These are phyloP conservation scores for Porphyra umbilicalis DNA, from an alignment of 31 red algal species.

Conservation along the genomic window DNA sequence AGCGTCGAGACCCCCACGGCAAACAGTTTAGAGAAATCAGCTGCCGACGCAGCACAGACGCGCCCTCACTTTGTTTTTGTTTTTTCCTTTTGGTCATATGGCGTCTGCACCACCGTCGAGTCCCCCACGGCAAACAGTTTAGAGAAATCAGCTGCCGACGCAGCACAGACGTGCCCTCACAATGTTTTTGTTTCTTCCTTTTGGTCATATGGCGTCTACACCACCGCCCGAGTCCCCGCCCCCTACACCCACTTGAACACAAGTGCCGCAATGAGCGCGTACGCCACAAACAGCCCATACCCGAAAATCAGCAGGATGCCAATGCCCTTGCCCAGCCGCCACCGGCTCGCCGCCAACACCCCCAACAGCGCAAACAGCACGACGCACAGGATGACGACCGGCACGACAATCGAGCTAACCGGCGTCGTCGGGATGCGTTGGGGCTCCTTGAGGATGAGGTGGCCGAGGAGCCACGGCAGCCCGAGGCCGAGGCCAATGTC, in stretches of 20 bases:
- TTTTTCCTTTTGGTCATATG: no score
- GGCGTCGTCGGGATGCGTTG: constrained; percentile 40
- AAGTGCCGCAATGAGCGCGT: constrained; percentile 45
- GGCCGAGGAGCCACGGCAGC: constrained; percentile 72
- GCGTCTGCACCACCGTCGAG: no score
- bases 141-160: no score
- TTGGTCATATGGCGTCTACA: no score
- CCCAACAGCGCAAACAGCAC: constrained; percentile 36
- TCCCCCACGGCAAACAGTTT: no score
- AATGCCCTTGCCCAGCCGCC: constrained; percentile 44
- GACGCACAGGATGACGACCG: constrained; percentile 63
- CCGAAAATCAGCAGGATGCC: constrained; percentile 48
- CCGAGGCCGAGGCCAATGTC: constrained; percentile 73
- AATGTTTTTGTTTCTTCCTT: no score
- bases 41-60: no score
- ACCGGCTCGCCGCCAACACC: constrained; percentile 34
- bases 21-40: no score
- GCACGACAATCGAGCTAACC: constrained; percentile 46
- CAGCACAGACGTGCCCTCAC: no score
- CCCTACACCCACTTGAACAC: constrained; percentile 29
- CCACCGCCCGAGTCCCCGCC: no score
- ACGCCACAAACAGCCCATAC: constrained; percentile 54
- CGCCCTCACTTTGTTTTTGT: no score
- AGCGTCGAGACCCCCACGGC: no score
- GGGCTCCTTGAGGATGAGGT: constrained; percentile 17